Base-by-base conservation (phyloP, 2,329 filamentous ascomycete genomes). In the Samsoniella hepiali region DNA sequence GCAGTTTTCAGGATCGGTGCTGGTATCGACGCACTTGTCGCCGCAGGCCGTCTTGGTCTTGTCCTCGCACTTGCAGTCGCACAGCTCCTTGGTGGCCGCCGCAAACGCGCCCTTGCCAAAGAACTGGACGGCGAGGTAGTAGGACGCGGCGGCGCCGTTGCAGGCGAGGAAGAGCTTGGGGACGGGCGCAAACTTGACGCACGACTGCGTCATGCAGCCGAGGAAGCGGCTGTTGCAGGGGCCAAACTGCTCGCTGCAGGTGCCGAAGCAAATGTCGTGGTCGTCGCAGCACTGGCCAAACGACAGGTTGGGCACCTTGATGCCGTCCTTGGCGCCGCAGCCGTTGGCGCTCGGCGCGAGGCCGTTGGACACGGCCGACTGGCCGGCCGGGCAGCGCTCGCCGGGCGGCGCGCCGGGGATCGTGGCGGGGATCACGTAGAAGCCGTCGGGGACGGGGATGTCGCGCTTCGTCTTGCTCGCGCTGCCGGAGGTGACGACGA, bases 241-340 rank as follows among this genome's bases (percentile, higher is more conserved):
- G n/a, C 31, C 9, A 55, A 62, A 62, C 59, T 55, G 13, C 59
- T 62, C 50, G n/a, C 10, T 36, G 50, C 59, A 62, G 11, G 59
- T 62, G 40, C 59, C 59, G 40, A 10, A 62, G 59, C 59, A 62
- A 6, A 62, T 47, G 6, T 62, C 59, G 50, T 62, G 59, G 50
- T 22, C 31, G 59, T 62, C 22, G 59, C 59, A 62, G 59, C 59
- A 62, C 59, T 62, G n/a, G 40, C 59, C 59, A 47, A 62, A 62
- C 3, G 50, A 55, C 31, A 62, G 40, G 50, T 62, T 17, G 11
- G 59, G 59, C 22, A 62, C 40, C 22, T 55, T 55, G 50, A 62
- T 54, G 50, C 59, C 59, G 50, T 55, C 59, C 50, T 62, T 55
- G 40, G 59, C 50, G 50, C 59, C 59, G 50, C 59, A 62, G 38